Evolutionary conservation across 2,329 filamentous ascomycete genomes (phyloP).

Genomic region (Zymoseptoria passerinii): DNA sequence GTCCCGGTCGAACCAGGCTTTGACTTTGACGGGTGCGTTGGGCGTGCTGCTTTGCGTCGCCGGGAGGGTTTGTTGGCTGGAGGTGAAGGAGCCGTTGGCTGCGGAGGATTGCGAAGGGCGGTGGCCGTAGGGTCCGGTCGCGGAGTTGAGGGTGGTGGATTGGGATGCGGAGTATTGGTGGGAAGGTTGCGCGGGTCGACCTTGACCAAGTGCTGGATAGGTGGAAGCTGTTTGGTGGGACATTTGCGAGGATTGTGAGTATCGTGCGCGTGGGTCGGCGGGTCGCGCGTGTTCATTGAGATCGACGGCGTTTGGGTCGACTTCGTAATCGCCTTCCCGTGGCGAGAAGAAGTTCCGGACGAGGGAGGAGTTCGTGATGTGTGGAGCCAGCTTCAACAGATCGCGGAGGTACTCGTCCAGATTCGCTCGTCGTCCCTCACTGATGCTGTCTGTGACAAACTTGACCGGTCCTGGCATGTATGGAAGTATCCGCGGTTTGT

Average conservation of each 20-base stretch:
- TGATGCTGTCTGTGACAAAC: constrained; percentile 96
- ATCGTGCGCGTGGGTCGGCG: constrained; percentile 55
- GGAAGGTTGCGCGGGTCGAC: constrained; percentile 13
- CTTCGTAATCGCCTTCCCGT: constrained; percentile 84
- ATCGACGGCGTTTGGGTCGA: constrained; percentile 58
- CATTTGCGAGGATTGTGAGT: constrained; percentile 29
- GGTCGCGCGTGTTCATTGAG: constrained; percentile 59
- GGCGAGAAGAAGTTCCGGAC: constrained; percentile 89
- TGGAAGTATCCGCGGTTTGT: constrained; percentile 68
- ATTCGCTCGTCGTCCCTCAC: constrained; percentile 83
- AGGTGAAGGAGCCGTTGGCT: constrained; percentile 6
- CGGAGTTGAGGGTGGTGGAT: background rate
- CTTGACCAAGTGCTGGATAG: constrained; percentile 16
- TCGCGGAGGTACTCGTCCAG: constrained; percentile 94
- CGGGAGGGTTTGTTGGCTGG: background rate
- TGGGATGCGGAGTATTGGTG: constrained; percentile 23
- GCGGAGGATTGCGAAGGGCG: constrained; percentile 11
- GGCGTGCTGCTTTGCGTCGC: background rate
- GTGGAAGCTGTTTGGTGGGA: constrained; percentile 15
- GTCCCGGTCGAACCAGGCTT: constrained; percentile 78
- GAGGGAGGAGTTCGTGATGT: constrained; percentile 75
- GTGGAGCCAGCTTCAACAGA: constrained; percentile 68
- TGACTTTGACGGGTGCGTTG: constrained; percentile 64
- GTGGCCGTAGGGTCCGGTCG: constrained; percentile 9
- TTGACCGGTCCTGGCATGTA: constrained; percentile 98